Evolutionary conservation across 768 basidiomycete genomes (phyloP).

Genomic region (Auriculariales sp.): DNA sequence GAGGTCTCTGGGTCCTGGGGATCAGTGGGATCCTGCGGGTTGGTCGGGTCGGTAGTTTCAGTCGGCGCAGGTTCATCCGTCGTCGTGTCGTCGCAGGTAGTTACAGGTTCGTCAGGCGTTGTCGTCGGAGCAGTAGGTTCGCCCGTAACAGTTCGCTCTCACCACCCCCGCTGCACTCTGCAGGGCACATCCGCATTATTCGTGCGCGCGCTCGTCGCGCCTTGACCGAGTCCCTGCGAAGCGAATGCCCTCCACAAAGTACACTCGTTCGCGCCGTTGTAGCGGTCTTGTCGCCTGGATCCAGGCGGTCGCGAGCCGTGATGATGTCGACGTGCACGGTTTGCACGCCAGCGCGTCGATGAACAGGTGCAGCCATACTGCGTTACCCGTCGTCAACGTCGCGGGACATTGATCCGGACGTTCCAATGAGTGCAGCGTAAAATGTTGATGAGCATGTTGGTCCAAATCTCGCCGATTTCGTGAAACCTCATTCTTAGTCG

Average conservation of each 20-base stretch:
- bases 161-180: conserved; percentile 22
- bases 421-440: conserved; percentile 18
- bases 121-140: conserved; percentile 19
- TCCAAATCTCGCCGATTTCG: conserved; percentile 46
- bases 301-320: conserved; percentile 32
- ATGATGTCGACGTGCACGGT: conserved; percentile 33
- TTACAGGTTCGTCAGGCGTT: background rate
- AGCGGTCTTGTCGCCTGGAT: conserved; percentile 37
- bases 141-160: conserved; percentile 35
- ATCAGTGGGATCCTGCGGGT: conserved; percentile 31
- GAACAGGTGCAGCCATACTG: conserved; percentile 36
- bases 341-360: conserved; percentile 33
- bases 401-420: conserved; percentile 18
- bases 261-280: conserved; percentile 29
- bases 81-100: conserved; percentile 8
- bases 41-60: conserved; percentile 35
- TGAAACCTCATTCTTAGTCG: conserved; percentile 7
- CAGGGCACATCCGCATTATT: conserved; percentile 17
- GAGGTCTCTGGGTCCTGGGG: conserved; percentile 41
- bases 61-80: conserved; percentile 35
- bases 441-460: conserved; percentile 26
- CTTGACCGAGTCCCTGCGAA: conserved; percentile 32
- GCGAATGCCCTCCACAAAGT: conserved; percentile 33
- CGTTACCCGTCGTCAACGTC: conserved; percentile 31
- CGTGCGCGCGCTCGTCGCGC: conserved; percentile 21